Percentiles rank a stretch among this genome's conserved stretches.
phyloP scores from a whole-genome alignment of 2,329 filamentous ascomycete species.

The Curvularia sp. region DNA sequence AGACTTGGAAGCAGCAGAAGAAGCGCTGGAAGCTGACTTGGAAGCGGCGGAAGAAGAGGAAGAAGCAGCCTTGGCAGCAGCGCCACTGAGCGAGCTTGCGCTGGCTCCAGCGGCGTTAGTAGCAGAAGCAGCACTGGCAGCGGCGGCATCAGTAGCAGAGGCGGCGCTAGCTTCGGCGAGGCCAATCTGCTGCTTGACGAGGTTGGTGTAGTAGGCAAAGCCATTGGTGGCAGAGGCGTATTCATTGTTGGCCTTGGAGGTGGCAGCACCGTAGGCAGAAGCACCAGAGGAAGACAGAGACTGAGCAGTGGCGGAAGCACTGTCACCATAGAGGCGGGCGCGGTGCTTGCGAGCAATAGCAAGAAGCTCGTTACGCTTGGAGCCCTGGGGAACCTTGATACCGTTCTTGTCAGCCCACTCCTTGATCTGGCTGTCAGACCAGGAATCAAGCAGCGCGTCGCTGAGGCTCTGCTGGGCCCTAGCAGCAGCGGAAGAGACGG shows the following conservation, averaged over 20 bases:
- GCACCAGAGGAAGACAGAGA: slow-evolving; percentile 51
- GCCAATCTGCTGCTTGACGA: slow-evolving; percentile 55
- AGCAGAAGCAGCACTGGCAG: slow-evolving; percentile 31
- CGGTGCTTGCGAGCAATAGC: slow-evolving; percentile 90
- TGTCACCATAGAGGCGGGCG: slow-evolving; percentile 73
- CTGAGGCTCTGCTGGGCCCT: slow-evolving; percentile 76
- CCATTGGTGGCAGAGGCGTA: slow-evolving; percentile 61
- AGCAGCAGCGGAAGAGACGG: slow-evolving; percentile 56
- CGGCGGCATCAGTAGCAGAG: slow-evolving; percentile 68
- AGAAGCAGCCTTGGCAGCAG: slow-evolving; percentile 39
- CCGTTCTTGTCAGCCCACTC: slow-evolving; percentile 91
- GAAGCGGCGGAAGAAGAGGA: slow-evolving; percentile 46
- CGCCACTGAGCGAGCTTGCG: slow-evolving; percentile 31
- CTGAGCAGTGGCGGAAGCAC: slow-evolving; percentile 51
- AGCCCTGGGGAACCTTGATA: slow-evolving; percentile 89
- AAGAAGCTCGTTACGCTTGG: slow-evolving; percentile 85
- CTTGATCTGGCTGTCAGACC: slow-evolving; percentile 90
- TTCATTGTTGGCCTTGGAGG: slow-evolving; percentile 18
- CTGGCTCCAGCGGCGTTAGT: slow-evolving; percentile 40
- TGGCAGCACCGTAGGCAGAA: slow-evolving; percentile 65
- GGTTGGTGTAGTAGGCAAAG: slow-evolving; percentile 51
- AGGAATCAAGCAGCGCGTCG: slow-evolving; percentile 85
- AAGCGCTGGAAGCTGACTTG: slow-evolving; percentile 44
- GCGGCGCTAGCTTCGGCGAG: slow-evolving; percentile 63
- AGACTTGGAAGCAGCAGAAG: slow-evolving; percentile 45